A percentile compares a stretch with the other conserved stretches of the same genome.
These are phyloP conservation scores for Apiospora aurea DNA, from an alignment of 2,329 filamentous ascomycete genomes.

Conservation along the genomic window DNA sequence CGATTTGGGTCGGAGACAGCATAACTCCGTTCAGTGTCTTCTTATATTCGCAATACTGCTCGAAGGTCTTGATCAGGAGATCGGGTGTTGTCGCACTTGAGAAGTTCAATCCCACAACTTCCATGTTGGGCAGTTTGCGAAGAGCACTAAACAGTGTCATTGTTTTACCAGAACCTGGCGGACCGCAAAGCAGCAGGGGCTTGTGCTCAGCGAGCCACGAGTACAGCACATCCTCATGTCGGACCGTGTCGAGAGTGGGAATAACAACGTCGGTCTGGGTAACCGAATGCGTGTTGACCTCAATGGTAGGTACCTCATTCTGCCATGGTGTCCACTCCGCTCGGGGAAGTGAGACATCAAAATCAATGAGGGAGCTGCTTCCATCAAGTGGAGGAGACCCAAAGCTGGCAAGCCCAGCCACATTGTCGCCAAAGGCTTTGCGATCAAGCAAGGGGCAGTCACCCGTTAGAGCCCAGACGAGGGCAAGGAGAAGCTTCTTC, in stretches of 20 bases:
- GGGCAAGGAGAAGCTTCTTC: conserved; percentile 90
- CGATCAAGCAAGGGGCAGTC: conserved; percentile 90
- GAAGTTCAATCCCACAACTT: conserved; percentile 98
- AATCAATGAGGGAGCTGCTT: conserved; percentile 90
- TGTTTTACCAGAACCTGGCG: conserved; percentile 98
- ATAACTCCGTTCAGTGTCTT: conserved; percentile 97
- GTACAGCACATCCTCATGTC: conserved; percentile 98
- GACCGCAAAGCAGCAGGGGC: conserved; percentile 92
- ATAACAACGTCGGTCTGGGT: conserved; percentile 99
- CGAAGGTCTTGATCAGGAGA: conserved; percentile 97
- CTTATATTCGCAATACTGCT: conserved; percentile 99
- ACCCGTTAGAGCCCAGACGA: conserved; percentile 95
- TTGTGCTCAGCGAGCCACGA: conserved; percentile 99
- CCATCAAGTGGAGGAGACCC: conserved; percentile 83
- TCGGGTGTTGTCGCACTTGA: conserved; percentile 98
- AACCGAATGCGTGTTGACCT: conserved; percentile 98
- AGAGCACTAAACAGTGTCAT: conserved; percentile 99
- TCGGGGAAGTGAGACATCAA: conserved; percentile 85
- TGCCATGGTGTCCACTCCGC: conserved; percentile 95
- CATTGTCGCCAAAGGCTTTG: conserved; percentile 85
- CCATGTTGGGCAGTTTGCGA: conserved; percentile 97
- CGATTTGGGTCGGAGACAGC: conserved; percentile 94
- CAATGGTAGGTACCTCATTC: conserved; percentile 89
- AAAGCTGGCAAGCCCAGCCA: conserved; percentile 83
- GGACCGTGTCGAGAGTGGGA: conserved; percentile 94